Percentiles rank a stretch among this genome's conserved stretches.
phyloP scores from a whole-genome alignment of 495 filamentous ascomycete species.

The Parachaetomium inaequale region DNA sequence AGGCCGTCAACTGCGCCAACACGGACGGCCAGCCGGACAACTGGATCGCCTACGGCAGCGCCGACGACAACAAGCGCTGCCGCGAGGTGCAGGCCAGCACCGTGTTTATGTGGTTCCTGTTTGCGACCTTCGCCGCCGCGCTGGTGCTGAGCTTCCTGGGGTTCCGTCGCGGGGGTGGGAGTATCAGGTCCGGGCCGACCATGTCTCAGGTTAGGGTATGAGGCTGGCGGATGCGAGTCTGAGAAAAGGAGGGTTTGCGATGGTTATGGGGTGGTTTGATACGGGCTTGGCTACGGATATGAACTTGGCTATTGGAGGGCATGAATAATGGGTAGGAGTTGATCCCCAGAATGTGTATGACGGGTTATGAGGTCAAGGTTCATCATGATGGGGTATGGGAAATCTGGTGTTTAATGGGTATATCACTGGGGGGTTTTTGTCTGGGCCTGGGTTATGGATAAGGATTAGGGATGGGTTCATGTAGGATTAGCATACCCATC shows the following conservation, averaged over 20 bases:
- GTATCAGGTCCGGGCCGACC: conserved; percentile 39
- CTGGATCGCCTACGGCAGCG: conserved; percentile 49
- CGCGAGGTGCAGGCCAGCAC: conserved; percentile 48
- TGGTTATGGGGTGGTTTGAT: not conserved
- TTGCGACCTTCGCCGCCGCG: conserved; percentile 34
- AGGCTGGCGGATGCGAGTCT: not conserved
- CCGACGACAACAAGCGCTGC: conserved; percentile 43
- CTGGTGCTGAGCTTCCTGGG: conserved; percentile 36
- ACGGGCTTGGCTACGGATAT: not conserved
- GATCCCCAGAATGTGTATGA: conserved; percentile 6
- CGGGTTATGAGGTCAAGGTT: conserved; percentile 9
- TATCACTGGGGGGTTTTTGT: conserved; percentile 1
- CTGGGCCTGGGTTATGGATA: conserved; percentile 1
- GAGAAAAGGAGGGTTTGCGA: not conserved
- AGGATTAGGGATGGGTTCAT: not conserved
- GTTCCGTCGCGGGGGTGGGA: conserved; percentile 41
- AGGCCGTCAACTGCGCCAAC: conserved; percentile 40
- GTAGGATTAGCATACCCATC: not conserved
- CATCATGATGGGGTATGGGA: not conserved
- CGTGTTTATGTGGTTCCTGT: conserved; percentile 51
- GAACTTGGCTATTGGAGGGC: not conserved
- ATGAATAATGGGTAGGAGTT: not conserved
- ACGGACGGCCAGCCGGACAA: conserved; percentile 18
- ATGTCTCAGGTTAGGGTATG: conserved; percentile 50
- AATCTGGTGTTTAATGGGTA: conserved; percentile 1